Percentiles rank a stretch among this genome's conserved stretches.
Conservation (phyloP, 768 basidiomycete species). For the Agaricus blazei region DNA sequence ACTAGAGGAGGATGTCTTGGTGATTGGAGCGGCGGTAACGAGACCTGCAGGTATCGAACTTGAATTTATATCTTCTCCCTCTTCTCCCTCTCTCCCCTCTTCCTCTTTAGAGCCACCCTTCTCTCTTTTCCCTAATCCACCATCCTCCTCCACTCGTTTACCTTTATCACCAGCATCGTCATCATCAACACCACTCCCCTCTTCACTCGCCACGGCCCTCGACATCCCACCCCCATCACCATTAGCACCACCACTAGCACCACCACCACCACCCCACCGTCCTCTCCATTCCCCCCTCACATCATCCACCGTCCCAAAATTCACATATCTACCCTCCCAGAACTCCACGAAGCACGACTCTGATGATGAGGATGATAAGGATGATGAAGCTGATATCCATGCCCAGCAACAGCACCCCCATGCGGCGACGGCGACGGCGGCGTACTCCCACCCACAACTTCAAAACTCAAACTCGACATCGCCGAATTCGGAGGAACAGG, state of each 20-base stretch:
- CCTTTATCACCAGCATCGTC: not conserved
- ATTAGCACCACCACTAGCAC: too few species aligned
- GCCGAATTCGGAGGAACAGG: not conserved
- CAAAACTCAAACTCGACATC: not conserved
- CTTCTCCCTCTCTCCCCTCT: not conserved
- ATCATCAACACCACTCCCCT: not conserved
- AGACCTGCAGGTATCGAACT: constrained; percentile 1
- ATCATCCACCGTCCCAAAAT: too few species aligned
- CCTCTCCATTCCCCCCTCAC: too few species aligned
- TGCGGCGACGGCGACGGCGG: not conserved
- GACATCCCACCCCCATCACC: not conserved
- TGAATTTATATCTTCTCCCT: not conserved
- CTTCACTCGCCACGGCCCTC: not conserved
- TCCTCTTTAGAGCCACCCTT: not conserved
- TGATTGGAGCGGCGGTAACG: not conserved
- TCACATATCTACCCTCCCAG: not conserved
- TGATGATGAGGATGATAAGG: not conserved
- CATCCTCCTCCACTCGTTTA: not conserved
- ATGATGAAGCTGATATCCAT: too few species aligned
- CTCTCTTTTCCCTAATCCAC: not conserved
- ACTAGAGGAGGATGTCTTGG: not conserved
- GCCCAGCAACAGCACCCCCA: not conserved
- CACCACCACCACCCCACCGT: too few species aligned
- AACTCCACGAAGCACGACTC: constrained; percentile 6
- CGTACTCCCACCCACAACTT: too few species aligned